Evolutionary conservation across 495 filamentous ascomycete species (phyloP), one percentile per base, ranked within the genome.

Genomic region (Rusavskia elegans): DNA sequence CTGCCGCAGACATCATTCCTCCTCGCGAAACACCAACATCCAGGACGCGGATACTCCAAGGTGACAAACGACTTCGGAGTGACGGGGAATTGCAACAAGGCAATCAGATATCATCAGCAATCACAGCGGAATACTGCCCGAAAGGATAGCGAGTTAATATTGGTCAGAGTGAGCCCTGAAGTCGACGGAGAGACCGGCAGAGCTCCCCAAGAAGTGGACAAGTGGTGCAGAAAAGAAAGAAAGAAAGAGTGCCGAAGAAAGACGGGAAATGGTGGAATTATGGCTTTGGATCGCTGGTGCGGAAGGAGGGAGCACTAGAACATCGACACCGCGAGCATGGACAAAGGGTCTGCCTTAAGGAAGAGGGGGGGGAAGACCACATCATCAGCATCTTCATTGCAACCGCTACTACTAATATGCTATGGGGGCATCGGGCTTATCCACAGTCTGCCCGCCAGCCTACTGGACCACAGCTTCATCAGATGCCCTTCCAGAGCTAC

Each of bases 291-390:
- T 44, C 53, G 50, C 55, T 51, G 55, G 46, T 51, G 54, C 57
- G 57, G 57, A 59, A 59, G 54, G 51, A 56, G 50, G 56, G 37
- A 55, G 56, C 56, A 58, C 53, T 58, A 58, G 56, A 11, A 45
- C 55, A 53, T 58, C 41, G 52, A 46, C 51, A 55, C 49, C 32
- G 55, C 44, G 53, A 45, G 35, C 21, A 55, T 50, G 55, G 48
- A 55, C 56, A 49, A 55, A 58, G 53, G 49, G 38, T 42, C 20
- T 42, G 44, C 20, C 44, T 29, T 29, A 3, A 29, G 44, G 14
- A 46, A 29, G 44, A 46, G 53, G 50, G 40, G 48, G 55, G 45
- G 48, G 45, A 53, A 53, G 56, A 58, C 46, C 53, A 55, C 56
- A 58, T 58, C 53, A 58, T 58, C 52, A 55, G 53, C 50, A 23